Base-by-base conservation (phyloP, 495 filamentous ascomycete genomes). In the Penicillium fimorum region DNA sequence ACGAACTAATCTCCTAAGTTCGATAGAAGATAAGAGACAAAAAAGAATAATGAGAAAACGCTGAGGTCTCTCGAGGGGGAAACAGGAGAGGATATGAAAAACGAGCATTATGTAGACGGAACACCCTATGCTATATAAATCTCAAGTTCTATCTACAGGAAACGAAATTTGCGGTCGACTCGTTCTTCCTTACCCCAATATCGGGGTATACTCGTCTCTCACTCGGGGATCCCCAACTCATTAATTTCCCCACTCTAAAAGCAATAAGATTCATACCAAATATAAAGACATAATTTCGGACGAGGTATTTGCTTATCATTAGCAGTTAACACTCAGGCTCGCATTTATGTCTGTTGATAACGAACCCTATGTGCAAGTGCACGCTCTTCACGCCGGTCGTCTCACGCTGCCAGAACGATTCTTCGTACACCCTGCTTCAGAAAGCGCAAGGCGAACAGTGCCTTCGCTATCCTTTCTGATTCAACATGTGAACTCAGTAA, bases 341-440 rank as follows among this genome's bases (percentile, higher is more conserved):
- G 4, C 25, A 46, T 17, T 8, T 5, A 29, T 5, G 3, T n/a
- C 24, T 29, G 24, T 10, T 29, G 24, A 29, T 17, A 30, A 11
- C 13, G 25, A 46, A 29, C 4, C 25, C n/a, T n/a, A 18, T 29
- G 44, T 18, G 5, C 44, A 29, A 15, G 13, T 30, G 15, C 15
- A 46, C 44, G 25, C 44, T 46, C 44, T 55, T 8, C 40, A 37
- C 33, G 57, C 52, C 17, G 57, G 57, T 4, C 47, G 50, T 38
- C 68, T 77, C 50, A 67, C 67, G 0, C 60, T 76, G n/a, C 74
- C 73, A 20, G 74, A 77, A 48, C 62, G 70, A 22, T 58, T 69
- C 24, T 77, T 77, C 74, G n/a, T n/a, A n/a, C n/a, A n/a, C n/a
- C n/a, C n/a, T 72, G 56, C 62, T 3, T 54, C 59, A 4, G 47